phyloP scores from a whole-genome alignment of 2,329 filamentous ascomycete genomes.

The Cladophialophora yegresii region DNA sequence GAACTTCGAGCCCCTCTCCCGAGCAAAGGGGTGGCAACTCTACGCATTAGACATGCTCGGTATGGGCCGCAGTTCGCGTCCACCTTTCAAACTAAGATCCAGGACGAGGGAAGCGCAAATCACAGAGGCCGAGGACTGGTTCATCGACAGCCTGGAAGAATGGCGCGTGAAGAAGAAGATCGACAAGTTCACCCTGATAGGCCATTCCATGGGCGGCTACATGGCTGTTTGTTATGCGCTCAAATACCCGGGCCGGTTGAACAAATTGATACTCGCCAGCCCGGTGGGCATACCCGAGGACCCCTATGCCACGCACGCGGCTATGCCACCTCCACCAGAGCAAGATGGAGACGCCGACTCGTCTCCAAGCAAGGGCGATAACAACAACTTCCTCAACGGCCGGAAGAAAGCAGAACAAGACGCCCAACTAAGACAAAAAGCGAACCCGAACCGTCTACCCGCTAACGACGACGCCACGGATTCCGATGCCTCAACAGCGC shows the following conservation, averaged over 20 bases:
- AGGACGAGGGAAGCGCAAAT: slow-evolving; percentile 81
- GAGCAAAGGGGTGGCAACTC: slow-evolving; percentile 77
- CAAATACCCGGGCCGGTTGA: slow-evolving; percentile 91
- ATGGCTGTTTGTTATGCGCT: slow-evolving; percentile 92
- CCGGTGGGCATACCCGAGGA: slow-evolving; percentile 95
- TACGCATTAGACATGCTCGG: slow-evolving; percentile 94
- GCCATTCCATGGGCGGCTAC: slow-evolving; percentile 92
- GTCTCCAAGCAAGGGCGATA: slow-evolving; percentile 42
- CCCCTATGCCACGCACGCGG: slow-evolving; percentile 79
- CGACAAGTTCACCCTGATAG: slow-evolving; percentile 88
- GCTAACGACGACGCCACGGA: slow-evolving; percentile 1
- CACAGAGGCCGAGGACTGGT: slow-evolving; percentile 89
- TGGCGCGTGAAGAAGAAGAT: slow-evolving; percentile 88
- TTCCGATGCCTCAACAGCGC: slow-evolving; percentile 38
- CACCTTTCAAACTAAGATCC: slow-evolving; percentile 78
- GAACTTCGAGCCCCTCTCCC: slow-evolving; percentile 87
- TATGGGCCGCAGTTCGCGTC: slow-evolving; percentile 86
- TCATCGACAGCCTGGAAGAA: slow-evolving; percentile 92
- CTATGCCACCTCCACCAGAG: slow-evolving; percentile 73
- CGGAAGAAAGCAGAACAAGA: slow-evolving; percentile 44
- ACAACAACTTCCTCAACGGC: slow-evolving; percentile 59
- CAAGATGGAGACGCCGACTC: slow-evolving; percentile 72
- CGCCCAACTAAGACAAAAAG: slow-evolving; percentile 30
- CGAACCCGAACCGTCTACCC: slow-evolving; percentile 25
- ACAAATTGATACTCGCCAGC: slow-evolving; percentile 93